These are phyloP conservation scores for Nitzschia sp. DNA, from an alignment of 108 stramenopile genomes.

Conservation along the genomic window DNA sequence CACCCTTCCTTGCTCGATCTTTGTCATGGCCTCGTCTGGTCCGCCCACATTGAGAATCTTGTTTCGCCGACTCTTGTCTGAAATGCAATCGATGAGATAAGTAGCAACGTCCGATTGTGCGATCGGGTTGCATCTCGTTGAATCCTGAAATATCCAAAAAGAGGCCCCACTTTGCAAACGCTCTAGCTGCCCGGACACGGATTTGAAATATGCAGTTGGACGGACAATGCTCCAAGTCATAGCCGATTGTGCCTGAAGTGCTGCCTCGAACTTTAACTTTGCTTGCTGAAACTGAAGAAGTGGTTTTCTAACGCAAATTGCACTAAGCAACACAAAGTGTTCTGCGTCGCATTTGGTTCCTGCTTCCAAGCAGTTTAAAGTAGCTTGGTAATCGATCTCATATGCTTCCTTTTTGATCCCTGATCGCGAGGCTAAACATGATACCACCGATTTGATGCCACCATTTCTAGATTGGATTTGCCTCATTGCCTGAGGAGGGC, in stretches of 20 bases:
- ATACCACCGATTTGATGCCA: slow-evolving; percentile 61
- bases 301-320: slow-evolving; percentile 95
- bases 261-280: slow-evolving; percentile 93
- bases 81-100: slow-evolving; percentile 87
- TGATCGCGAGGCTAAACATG: slow-evolving; percentile 91
- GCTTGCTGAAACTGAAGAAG: slow-evolving; percentile 95
- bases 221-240: slow-evolving; percentile 89
- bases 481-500: neutral
- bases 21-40: slow-evolving; percentile 93
- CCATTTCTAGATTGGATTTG: slow-evolving; percentile 8
- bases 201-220: slow-evolving; percentile 98
- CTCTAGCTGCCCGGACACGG: slow-evolving; percentile 94
- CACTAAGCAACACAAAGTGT: slow-evolving; percentile 92
- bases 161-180: slow-evolving; percentile 91
- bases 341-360: slow-evolving; percentile 63
- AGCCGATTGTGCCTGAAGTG: slow-evolving; percentile 59
- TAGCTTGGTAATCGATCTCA: slow-evolving; percentile 94
- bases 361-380: slow-evolving; percentile 88
- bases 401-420: slow-evolving; percentile 94
- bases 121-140: slow-evolving; percentile 95
- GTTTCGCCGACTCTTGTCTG: slow-evolving; percentile 67
- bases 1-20: slow-evolving; percentile 85
- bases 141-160: slow-evolving; percentile 95
- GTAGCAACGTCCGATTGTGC: slow-evolving; percentile 90
- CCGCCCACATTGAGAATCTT: slow-evolving; percentile 89